These are phyloP conservation scores for Amphicarpaea edgeworthii DNA, from an alignment of 306 rosid species.

Conservation along the genomic window DNA sequence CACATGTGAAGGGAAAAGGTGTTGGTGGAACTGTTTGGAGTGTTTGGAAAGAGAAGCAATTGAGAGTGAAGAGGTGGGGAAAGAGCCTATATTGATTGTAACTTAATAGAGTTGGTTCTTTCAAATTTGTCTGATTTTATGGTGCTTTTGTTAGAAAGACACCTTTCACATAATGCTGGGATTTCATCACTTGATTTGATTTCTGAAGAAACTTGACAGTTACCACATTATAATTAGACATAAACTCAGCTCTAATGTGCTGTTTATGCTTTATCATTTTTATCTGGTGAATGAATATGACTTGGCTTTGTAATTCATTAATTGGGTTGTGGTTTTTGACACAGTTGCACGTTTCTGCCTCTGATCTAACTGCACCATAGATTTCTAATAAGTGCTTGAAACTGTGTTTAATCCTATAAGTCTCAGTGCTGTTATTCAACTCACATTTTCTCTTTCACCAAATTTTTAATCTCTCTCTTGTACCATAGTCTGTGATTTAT, in stretches of 20 bases:
- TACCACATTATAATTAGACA: background rate
- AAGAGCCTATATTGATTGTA: background rate
- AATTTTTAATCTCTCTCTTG: too few relatives aligned
- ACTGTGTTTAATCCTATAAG: too few relatives aligned
- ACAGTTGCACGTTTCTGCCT: background rate
- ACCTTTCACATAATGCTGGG: background rate
- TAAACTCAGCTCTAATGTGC: background rate
- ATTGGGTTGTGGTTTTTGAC: background rate
- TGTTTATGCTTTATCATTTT: background rate
- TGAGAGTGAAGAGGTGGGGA: background rate
- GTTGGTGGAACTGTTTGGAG: background rate
- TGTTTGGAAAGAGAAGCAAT: slow-evolving; percentile 4
- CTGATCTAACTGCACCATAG: background rate
- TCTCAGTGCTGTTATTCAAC: too few relatives aligned
- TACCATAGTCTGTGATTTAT: too few relatives aligned
- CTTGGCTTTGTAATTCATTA: slow-evolving; percentile 2
- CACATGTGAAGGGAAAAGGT: background rate
- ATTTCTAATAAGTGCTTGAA: too few relatives aligned
- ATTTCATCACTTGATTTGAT: background rate
- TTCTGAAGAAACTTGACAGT: background rate
- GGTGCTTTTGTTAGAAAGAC: background rate
- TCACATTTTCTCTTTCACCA: too few relatives aligned
- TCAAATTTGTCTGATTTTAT: background rate
- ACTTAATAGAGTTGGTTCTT: background rate
- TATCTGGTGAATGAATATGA: background rate